phyloP scores from a whole-genome alignment of 495 filamentous ascomycete genomes.

The Daldinia caldariorum region DNA sequence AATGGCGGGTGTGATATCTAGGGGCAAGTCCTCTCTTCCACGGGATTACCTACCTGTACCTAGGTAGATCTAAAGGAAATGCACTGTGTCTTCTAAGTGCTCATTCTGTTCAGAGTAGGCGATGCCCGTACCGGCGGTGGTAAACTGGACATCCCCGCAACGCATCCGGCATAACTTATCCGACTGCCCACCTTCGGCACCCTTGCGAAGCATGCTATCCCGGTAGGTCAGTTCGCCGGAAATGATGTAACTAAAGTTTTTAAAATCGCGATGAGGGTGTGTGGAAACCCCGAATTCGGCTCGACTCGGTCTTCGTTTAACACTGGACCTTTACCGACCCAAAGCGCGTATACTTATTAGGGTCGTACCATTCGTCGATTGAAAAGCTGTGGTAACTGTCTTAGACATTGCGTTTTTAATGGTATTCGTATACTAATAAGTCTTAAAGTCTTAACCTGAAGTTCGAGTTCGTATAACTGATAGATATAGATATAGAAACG shows the following conservation, averaged over 20 bases:
- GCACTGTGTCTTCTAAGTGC: slow-evolving; percentile 67
- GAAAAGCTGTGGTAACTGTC: slow-evolving; percentile 85
- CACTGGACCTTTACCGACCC: slow-evolving; percentile 76
- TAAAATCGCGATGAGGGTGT: slow-evolving; percentile 81
- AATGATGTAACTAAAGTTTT: slow-evolving; percentile 86
- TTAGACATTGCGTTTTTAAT: slow-evolving; percentile 60
- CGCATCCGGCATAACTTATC: slow-evolving; percentile 76
- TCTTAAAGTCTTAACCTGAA: neutral
- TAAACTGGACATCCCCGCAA: slow-evolving; percentile 84
- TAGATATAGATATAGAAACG: slow-evolving; percentile 9
- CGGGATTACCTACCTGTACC: slow-evolving; percentile 78
- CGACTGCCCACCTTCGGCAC: slow-evolving; percentile 58
- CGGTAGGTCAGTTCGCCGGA: slow-evolving; percentile 82
- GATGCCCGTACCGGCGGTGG: slow-evolving; percentile 80
- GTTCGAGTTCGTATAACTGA: slow-evolving; percentile 8
- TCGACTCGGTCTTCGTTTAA: slow-evolving; percentile 85
- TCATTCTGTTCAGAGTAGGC: slow-evolving; percentile 82
- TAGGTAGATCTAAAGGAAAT: slow-evolving; percentile 88
- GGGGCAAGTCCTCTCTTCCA: slow-evolving; percentile 74
- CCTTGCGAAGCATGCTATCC: slow-evolving; percentile 74
- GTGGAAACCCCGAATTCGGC: slow-evolving; percentile 73
- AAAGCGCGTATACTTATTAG: slow-evolving; percentile 65
- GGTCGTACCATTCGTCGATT: slow-evolving; percentile 79
- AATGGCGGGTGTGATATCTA: slow-evolving; percentile 74
- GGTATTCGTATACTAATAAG: slow-evolving; percentile 38